Base-by-base conservation (phyloP, 176 grass and related monocot genomes). In the Avena eriantha region DNA sequence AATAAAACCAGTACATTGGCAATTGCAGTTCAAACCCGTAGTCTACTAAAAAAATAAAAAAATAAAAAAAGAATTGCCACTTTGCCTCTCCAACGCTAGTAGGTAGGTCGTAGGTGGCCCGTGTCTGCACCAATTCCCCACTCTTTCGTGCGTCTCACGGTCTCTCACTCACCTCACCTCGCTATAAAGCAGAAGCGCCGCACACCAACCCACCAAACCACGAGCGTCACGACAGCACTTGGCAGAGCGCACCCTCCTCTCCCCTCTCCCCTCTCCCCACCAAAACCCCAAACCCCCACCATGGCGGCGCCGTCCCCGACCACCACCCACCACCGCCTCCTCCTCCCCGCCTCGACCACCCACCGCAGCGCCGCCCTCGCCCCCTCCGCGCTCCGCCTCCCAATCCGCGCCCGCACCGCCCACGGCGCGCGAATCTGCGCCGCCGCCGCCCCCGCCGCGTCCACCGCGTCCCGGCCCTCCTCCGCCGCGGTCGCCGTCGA, bases 281-380 rank as follows among this genome's bases (percentile, higher is more conserved):
- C 45, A 47, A 47, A 47, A 47, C 16, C 45, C 47, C 29, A 60
- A 81, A 84, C 50, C 79, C 80, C 81, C 45, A 10, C 88, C 81
- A 91, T 91, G 90, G 90, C 90, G 90, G 86, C 90, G 90, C 90
- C 86, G 39, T 18, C 78, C 51, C 82, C 82, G 24, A 80, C 84
- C 49, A 76, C 89, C 64, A 34, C 69, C 84, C 61, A 50, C 84
- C 80, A 78, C 84, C 18, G 60, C 80, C 23, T 53, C 73, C 82
- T 78, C 19, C 79, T 51, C 8, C 22, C 69, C 15, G 35, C 76
- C 58, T 12, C 47, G 39, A 41, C 39, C 39, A 16, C n/a, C 4
- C 63, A 77, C 78, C 88, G 67, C 65, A 79, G 77, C 68, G 60
- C 64, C 33, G 34, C 63, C 76, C n/a, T 41, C 4, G 56, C 73